Evolutionary conservation across 176 grass and related monocot genomes (phyloP).

Genomic region (Leersia perrieri): DNA sequence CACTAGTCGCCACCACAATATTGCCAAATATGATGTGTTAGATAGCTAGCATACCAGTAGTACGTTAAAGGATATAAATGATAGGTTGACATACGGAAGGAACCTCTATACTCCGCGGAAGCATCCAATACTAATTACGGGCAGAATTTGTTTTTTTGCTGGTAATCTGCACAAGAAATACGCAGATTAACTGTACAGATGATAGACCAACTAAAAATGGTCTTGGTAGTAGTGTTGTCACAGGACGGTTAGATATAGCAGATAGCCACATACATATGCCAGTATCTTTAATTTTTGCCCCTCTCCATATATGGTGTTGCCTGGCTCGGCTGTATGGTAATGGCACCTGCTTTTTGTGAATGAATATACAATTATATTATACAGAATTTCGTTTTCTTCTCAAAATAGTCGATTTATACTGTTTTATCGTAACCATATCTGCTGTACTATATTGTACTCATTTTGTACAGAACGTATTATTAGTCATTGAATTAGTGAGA

Average conservation of each 20-base stretch:
- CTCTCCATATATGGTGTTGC: neutral
- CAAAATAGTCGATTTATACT: too few species aligned
- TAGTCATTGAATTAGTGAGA: too few species aligned
- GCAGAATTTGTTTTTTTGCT: conserved; percentile 10
- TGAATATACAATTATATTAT: neutral
- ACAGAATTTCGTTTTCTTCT: too few species aligned
- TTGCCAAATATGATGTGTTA: conserved; percentile 11
- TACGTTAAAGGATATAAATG: conserved; percentile 4
- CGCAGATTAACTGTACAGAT: conserved; percentile 32
- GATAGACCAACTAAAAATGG: neutral
- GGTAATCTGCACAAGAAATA: conserved; percentile 2
- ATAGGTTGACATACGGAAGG: conserved; percentile 6
- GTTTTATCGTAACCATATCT: too few species aligned
- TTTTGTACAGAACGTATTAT: too few species aligned
- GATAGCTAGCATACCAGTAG: conserved; percentile 25
- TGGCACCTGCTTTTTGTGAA: neutral
- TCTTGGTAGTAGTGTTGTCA: neutral
- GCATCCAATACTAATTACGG: neutral
- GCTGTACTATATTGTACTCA: too few species aligned
- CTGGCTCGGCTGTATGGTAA: neutral
- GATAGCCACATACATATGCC: neutral
- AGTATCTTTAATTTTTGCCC: neutral
- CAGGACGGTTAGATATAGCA: neutral
- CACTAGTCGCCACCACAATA: neutral
- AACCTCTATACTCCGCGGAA: neutral